Evolutionary conservation across 345 rosid species (phyloP).

Genomic region (Trapa bicornis): DNA sequence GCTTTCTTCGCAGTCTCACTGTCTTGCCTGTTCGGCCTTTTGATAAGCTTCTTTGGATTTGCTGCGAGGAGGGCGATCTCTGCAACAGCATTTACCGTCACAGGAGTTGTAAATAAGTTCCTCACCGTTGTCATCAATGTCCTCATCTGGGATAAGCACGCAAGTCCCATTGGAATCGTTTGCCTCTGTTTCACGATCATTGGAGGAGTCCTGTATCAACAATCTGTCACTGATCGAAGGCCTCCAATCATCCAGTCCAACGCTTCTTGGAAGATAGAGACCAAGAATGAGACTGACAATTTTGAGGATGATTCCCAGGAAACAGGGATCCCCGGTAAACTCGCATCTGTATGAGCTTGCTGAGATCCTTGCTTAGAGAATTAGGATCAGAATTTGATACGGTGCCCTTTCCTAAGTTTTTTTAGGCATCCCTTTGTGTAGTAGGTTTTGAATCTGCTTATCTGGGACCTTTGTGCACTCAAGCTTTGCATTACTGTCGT

Average conservation of each 20-base stretch:
- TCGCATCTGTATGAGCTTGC: constrained; percentile 29
- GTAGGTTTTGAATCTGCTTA: background rate
- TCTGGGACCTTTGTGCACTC: background rate
- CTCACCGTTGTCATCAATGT: constrained; percentile 92
- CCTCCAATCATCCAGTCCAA: constrained; percentile 24
- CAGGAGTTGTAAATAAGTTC: constrained; percentile 96
- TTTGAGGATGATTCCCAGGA: constrained; percentile 27
- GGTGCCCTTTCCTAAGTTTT: background rate
- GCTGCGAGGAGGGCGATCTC: constrained; percentile 89
- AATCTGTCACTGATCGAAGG: constrained; percentile 51
- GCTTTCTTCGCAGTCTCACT: constrained; percentile 59
- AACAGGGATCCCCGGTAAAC: constrained; percentile 26
- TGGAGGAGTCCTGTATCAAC: constrained; percentile 94
- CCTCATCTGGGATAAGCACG: constrained; percentile 94
- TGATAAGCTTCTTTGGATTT: constrained; percentile 90
- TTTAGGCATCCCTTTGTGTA: background rate
- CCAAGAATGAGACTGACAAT: constrained; percentile 24
- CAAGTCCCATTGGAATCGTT: constrained; percentile 73
- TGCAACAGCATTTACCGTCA: constrained; percentile 93
- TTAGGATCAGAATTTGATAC: background rate
- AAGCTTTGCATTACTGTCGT: background rate
- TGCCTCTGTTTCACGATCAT: constrained; percentile 73
- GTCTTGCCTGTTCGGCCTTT: constrained; percentile 88
- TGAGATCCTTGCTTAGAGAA: background rate
- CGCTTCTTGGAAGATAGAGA: constrained; percentile 20